A percentile compares a stretch with the other conserved stretches of the same genome.
Conservation (phyloP, 345 rosid genomes). For the Eucalyptus viminalis region DNA sequence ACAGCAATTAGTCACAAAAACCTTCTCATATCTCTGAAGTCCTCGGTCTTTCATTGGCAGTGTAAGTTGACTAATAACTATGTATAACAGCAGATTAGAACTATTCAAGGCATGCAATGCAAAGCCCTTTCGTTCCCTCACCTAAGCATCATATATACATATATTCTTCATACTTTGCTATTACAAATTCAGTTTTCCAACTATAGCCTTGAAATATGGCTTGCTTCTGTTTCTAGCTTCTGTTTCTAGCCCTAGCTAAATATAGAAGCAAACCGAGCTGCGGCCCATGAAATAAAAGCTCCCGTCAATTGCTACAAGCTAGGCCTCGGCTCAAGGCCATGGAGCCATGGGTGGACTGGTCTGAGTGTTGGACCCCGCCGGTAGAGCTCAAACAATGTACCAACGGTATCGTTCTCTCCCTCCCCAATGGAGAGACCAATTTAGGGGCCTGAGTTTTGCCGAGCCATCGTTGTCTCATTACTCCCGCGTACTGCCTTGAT, state of each 20-base stretch:
- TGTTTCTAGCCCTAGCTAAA: not conserved
- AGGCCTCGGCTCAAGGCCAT: not conserved
- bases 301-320: not conserved
- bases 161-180: not conserved
- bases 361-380: conserved; percentile 53
- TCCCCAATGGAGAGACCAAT: conserved; percentile 43
- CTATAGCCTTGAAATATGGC: not conserved
- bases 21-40: not conserved
- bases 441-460: conserved; percentile 50
- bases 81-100: not conserved
- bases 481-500: conserved; percentile 45
- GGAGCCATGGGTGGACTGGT: not conserved
- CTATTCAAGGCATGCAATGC: not conserved
- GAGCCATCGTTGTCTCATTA: conserved; percentile 39
- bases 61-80: not conserved
- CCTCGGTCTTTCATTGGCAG: not conserved
- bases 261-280: not conserved
- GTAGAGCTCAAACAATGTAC: conserved; percentile 34
- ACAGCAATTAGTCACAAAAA: not conserved
- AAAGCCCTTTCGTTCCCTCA: not conserved
- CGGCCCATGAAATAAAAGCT: not conserved
- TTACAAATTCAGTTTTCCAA: not conserved
- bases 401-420: conserved; percentile 44
- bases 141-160: not conserved
- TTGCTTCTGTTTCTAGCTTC: not conserved